A percentile compares a stretch with the other conserved stretches of the same genome.
Evolutionary conservation across 768 basidiomycete genomes (phyloP).

Genomic region (Trametes cinnabarina): DNA sequence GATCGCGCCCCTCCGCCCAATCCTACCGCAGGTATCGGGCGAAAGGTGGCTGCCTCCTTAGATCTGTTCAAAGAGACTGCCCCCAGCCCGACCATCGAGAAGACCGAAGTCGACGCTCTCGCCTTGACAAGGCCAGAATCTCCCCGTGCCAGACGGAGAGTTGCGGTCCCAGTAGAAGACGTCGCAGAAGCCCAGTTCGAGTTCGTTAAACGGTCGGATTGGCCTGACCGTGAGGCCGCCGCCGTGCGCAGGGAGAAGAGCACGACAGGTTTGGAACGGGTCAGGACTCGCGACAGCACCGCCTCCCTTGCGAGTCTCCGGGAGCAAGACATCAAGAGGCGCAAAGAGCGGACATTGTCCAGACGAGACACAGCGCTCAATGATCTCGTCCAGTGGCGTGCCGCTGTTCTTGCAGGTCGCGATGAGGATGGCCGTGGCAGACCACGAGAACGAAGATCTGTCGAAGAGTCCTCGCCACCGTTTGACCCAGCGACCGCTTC

Average conservation of each 20-base stretch:
- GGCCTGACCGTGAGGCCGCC: slow-evolving; percentile 78
- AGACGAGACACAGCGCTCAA: slow-evolving; percentile 43
- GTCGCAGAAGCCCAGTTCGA: slow-evolving; percentile 71
- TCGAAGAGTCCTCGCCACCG: slow-evolving; percentile 36
- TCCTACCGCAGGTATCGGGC: slow-evolving; percentile 52
- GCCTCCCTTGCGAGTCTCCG: slow-evolving; percentile 24
- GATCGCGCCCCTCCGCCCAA: slow-evolving; percentile 18
- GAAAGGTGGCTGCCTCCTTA: slow-evolving; percentile 80
- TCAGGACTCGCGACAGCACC: slow-evolving; percentile 49
- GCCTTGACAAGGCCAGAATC: slow-evolving; percentile 26
- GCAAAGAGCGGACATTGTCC: slow-evolving; percentile 38
- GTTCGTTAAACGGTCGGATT: slow-evolving; percentile 82
- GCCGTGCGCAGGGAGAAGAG: slow-evolving; percentile 70
- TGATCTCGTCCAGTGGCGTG: slow-evolving; percentile 59
- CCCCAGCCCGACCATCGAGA: slow-evolving; percentile 34
- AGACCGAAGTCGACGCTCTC: slow-evolving; percentile 30
- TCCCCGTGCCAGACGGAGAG: slow-evolving; percentile 31
- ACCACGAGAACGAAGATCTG: slow-evolving; percentile 51
- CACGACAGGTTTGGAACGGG: slow-evolving; percentile 54
- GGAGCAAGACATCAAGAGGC: slow-evolving; percentile 21
- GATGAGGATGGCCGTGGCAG: slow-evolving; percentile 54
- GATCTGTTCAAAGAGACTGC: slow-evolving; percentile 80
- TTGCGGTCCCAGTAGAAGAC: slow-evolving; percentile 42
- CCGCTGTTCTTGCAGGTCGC: slow-evolving; percentile 42
- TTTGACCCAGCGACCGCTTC: slow-evolving; percentile 33